A percentile compares a stretch with the other conserved stretches of the same genome.
These are phyloP conservation scores for Fusarium algeriense DNA, from an alignment of 2,329 filamentous ascomycete genomes.

Conservation along the genomic window DNA sequence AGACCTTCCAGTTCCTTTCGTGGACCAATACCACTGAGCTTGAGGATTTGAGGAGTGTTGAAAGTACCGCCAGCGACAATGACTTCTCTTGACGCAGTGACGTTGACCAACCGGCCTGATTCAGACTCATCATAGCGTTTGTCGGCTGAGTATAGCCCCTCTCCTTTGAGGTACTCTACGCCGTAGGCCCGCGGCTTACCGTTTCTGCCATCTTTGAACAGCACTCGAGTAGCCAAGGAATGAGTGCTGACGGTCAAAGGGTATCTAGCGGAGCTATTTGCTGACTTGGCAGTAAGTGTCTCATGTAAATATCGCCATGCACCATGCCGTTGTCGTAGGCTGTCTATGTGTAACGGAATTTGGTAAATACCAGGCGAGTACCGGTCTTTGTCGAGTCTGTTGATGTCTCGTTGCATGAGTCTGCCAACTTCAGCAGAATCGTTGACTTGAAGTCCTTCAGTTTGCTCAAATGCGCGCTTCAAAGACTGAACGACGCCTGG, in stretches of 20 bases:
- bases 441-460: constrained; percentile 34
- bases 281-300: constrained; percentile 47
- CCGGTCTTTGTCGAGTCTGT: constrained; percentile 38
- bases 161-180: constrained; percentile 54
- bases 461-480: constrained; percentile 6
- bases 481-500: constrained; percentile 28
- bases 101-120: constrained; percentile 15
- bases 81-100: constrained; percentile 36
- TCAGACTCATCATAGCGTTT: constrained; percentile 26
- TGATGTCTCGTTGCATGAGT: constrained; percentile 50
- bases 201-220: constrained; percentile 45
- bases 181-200: constrained; percentile 32
- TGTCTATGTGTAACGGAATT: constrained; percentile 46
- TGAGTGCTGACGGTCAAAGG: constrained; percentile 55
- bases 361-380: constrained; percentile 50
- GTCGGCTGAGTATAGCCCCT: constrained; percentile 58
- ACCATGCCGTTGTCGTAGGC: constrained; percentile 20
- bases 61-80: constrained; percentile 42
- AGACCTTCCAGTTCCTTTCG: constrained; percentile 52
- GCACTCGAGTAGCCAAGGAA: constrained; percentile 53
- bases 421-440: constrained; percentile 41
- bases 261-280: constrained; percentile 48
- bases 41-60: constrained; percentile 58
- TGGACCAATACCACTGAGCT: constrained; percentile 63
- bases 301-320: constrained; percentile 31